These are phyloP conservation scores for Hypomontagnella submonticulosa DNA, from an alignment of 495 filamentous ascomycete genomes.

Conservation along the genomic window DNA sequence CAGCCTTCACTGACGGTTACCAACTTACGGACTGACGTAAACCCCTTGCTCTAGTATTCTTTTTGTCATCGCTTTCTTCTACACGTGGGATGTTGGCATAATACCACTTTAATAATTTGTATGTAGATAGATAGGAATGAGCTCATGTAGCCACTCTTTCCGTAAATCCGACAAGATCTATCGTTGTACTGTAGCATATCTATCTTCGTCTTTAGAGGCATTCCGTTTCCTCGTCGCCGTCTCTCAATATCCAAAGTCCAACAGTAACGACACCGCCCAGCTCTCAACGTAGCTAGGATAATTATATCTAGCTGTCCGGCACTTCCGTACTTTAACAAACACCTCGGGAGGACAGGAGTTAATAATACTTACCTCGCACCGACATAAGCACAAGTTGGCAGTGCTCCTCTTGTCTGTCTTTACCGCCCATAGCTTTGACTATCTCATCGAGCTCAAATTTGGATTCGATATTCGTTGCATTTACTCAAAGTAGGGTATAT, in stretches of 20 bases:
- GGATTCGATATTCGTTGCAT: slow-evolving; percentile 8
- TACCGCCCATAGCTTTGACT: slow-evolving; percentile 5
- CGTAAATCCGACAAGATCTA: slow-evolving; percentile 1
- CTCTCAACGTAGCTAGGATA: slow-evolving; percentile 19
- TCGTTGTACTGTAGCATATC: slow-evolving; percentile 4
- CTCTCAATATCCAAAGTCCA: slow-evolving; percentile 4
- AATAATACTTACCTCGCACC: slow-evolving; percentile 8
- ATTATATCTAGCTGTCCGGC: slow-evolving; percentile 35
- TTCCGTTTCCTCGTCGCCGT: slow-evolving; percentile 4
- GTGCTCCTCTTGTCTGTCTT: background rate
- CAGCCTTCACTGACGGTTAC: slow-evolving; percentile 25
- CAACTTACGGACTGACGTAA: slow-evolving; percentile 38
- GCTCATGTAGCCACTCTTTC: background rate
- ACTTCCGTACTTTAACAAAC: slow-evolving; percentile 32
- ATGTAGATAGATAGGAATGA: slow-evolving; percentile 28
- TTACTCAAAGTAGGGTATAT: slow-evolving; percentile 11
- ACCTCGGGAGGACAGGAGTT: slow-evolving; percentile 4
- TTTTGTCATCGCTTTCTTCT: slow-evolving; percentile 30
- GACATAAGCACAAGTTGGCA: background rate
- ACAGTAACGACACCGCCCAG: slow-evolving; percentile 13
- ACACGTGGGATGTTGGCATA: slow-evolving; percentile 11
- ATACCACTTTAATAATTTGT: slow-evolving; percentile 19
- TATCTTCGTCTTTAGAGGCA: background rate
- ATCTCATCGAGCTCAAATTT: background rate
- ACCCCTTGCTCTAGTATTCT: slow-evolving; percentile 34